Evolutionary conservation across 208 protist genomes (phyloP), one percentile per base, ranked within the genome.

Genomic region (Herpetomonas samuelpessoai): DNA sequence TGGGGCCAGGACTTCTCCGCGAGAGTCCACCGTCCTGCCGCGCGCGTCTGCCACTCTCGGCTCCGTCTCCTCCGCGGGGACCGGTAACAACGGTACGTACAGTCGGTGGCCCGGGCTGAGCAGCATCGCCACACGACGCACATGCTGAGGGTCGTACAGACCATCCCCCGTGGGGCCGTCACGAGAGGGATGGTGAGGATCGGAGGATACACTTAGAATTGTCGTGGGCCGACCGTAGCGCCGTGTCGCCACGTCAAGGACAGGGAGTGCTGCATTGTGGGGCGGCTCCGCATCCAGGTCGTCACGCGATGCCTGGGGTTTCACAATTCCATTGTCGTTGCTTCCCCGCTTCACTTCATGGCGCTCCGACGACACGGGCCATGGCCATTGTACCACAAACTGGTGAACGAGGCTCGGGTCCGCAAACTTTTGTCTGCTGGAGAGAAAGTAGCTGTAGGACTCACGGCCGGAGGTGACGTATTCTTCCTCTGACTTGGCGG

Each of bases 301-400:
- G n/a, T n/a, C n/a, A n/a, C n/a, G n/a, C n/a, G n/a, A n/a, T n/a
- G n/a, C n/a, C n/a, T n/a, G n/a, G n/a, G n/a, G n/a, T n/a, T n/a
- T n/a, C n/a, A n/a, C n/a, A n/a, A n/a, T n/a, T n/a, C n/a, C n/a
- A n/a, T 41, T 41, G 9, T 41, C 35, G 35, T 41, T 6, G 35
- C 35, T 41, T 6, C 35, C 9, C 35, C 14, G 35, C 35, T 41
- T 41, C 9, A 18, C 35, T n/a, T n/a, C n/a, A n/a, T 30, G 41
- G 4, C 41, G 41, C 27, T 25, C 39, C 24, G 28, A 27, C 29
- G 57, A 31, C 31, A 57, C 27, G 1, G 81, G 82, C 82, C 82
- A 89, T 39, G 75, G 76, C 82, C 82, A 89, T 16, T 2, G 24
- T 51, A 89, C 25, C 30, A 60, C 48, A 48, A 89, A 89, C 55